phyloP scores from a whole-genome alignment of 257 asterid genomes.

The Cordia subcordata region DNA sequence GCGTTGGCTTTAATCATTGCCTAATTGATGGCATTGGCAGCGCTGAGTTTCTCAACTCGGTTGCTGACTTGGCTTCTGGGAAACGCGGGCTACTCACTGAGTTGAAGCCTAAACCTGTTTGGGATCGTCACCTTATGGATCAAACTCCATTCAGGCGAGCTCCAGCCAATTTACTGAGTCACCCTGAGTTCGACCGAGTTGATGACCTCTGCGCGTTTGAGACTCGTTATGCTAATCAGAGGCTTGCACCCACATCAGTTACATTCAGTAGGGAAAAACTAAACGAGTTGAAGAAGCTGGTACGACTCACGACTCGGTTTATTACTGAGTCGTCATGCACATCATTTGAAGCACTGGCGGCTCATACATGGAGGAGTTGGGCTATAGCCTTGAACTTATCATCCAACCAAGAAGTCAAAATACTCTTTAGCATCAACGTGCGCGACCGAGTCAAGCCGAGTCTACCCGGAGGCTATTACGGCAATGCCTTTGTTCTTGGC shows the following conservation, averaged over 20 bases:
- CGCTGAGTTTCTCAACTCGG: slow-evolving; percentile 51
- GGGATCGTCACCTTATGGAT: slow-evolving; percentile 45
- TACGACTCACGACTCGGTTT: not conserved
- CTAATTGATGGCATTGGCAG: slow-evolving; percentile 60
- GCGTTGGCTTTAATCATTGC: slow-evolving; percentile 57
- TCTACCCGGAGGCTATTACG: slow-evolving; percentile 57
- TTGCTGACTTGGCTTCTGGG: slow-evolving; percentile 43
- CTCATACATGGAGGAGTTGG: slow-evolving; percentile 76
- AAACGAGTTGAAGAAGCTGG: slow-evolving; percentile 36
- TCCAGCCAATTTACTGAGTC: slow-evolving; percentile 12
- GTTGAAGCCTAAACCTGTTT: slow-evolving; percentile 28
- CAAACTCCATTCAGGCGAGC: slow-evolving; percentile 6
- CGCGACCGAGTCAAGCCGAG: slow-evolving; percentile 52
- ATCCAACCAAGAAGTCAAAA: slow-evolving; percentile 35
- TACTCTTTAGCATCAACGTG: slow-evolving; percentile 48
- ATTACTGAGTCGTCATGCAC: slow-evolving; percentile 30
- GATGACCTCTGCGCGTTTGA: slow-evolving; percentile 40
- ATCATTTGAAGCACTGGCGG: slow-evolving; percentile 59
- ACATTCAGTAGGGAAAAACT: slow-evolving; percentile 25
- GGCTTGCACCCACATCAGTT: slow-evolving; percentile 40
- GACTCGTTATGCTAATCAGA: slow-evolving; percentile 31
- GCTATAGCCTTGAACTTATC: slow-evolving; percentile 46
- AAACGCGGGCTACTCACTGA: slow-evolving; percentile 13
- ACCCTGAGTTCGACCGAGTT: slow-evolving; percentile 41
- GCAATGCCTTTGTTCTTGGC: slow-evolving; percentile 60